Percentiles rank a stretch among this genome's conserved stretches.
These are phyloP conservation scores for Populus trichocarpa DNA, from an alignment of 441 rosid genomes.

Conservation along the genomic window DNA sequence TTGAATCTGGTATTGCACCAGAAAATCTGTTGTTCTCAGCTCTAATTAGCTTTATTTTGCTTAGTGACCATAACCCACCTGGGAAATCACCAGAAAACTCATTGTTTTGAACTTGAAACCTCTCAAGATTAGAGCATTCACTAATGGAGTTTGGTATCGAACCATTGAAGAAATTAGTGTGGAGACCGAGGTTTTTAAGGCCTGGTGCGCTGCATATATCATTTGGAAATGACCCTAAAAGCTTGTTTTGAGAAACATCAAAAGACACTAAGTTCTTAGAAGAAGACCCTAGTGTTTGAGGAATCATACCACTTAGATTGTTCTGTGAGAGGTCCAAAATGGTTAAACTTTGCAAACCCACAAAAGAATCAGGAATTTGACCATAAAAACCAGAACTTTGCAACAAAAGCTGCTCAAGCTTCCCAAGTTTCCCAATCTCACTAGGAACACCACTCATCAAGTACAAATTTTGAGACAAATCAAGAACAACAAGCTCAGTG, in stretches of 20 bases:
- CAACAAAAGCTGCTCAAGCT: conserved; percentile 38
- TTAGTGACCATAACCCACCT: conserved; percentile 50
- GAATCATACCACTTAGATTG: conserved; percentile 54
- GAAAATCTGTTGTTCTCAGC: conserved; percentile 62
- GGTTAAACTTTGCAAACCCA: conserved; percentile 39
- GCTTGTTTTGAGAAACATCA: conserved; percentile 56
- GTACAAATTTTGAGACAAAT: conserved; percentile 53
- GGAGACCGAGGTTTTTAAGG: conserved; percentile 51
- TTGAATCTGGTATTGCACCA: conserved; percentile 59
- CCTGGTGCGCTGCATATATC: conserved; percentile 58
- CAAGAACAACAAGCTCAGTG: conserved; percentile 48
- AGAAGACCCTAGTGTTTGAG: conserved; percentile 56
- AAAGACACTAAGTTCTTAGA: conserved; percentile 49
- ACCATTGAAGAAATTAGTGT: conserved; percentile 61
- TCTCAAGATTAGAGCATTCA: conserved; percentile 46
- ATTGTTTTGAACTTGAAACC: conserved; percentile 70
- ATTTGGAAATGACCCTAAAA: conserved; percentile 61
- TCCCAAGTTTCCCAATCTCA: conserved; percentile 51
- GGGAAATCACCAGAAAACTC: conserved; percentile 76
- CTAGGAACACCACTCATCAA: conserved; percentile 62
- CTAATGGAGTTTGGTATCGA: conserved; percentile 58
- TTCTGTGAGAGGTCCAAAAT: conserved; percentile 43
- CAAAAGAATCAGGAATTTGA: conserved; percentile 48
- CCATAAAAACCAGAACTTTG: conserved; percentile 55
- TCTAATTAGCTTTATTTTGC: conserved; percentile 45